These are phyloP conservation scores for Syncephalastrum monosporum DNA, from an alignment of 371 early-diverging fungal species.

Conservation along the genomic window DNA sequence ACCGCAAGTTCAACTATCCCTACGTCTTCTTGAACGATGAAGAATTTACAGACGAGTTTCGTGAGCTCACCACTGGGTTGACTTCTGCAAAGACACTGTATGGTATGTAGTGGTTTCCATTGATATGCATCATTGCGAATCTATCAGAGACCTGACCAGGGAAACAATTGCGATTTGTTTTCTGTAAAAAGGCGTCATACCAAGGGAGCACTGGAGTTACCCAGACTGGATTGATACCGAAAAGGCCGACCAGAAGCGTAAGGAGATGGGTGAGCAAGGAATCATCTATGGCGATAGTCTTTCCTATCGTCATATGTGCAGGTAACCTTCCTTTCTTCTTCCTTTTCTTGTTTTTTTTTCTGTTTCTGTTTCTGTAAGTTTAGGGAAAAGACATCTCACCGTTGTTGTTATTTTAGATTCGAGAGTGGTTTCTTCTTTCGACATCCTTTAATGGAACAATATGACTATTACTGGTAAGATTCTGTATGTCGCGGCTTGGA, in stretches of 20 bases:
- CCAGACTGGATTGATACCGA: slow-evolving; percentile 80
- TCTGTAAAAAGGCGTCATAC: slow-evolving; percentile 55
- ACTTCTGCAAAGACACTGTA: slow-evolving; percentile 54
- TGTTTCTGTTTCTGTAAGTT: background rate
- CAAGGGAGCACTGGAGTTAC: slow-evolving; percentile 76
- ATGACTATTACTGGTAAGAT: slow-evolving; percentile 85
- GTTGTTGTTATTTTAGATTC: slow-evolving; percentile 44
- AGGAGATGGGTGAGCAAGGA: slow-evolving; percentile 58
- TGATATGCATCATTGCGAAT: no score
- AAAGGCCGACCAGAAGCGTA: slow-evolving; percentile 56
- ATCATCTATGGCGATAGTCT: slow-evolving; percentile 84
- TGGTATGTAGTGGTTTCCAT: slow-evolving; percentile 24
- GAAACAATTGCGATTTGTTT: background rate
- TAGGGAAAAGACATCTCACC: background rate
- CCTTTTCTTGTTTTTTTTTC: no score
- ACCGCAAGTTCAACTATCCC: slow-evolving; percentile 79
- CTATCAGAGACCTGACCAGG: background rate
- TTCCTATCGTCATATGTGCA: slow-evolving; percentile 94
- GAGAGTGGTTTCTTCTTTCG: slow-evolving; percentile 87
- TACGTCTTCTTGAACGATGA: slow-evolving; percentile 86
- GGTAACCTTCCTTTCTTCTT: slow-evolving; percentile 32
- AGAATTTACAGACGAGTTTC: slow-evolving; percentile 80
- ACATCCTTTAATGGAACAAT: slow-evolving; percentile 74
- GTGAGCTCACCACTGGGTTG: slow-evolving; percentile 43
- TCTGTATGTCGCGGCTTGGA: no score